Conservation (phyloP, 1,139 yeast species). For the Yamadazyma triangularis region DNA sequence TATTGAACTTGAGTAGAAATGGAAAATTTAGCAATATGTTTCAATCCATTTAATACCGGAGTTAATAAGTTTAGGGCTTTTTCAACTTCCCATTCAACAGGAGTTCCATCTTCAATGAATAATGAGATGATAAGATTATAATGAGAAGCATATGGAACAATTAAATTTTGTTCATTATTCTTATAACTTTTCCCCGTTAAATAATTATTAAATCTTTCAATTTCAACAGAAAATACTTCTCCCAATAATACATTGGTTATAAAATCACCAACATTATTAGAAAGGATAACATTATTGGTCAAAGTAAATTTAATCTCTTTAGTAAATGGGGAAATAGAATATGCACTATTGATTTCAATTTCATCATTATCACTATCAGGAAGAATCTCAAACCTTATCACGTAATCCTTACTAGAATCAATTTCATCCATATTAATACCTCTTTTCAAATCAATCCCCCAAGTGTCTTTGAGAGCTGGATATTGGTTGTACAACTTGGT, state of each 20-base stretch:
- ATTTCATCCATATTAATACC: slow-evolving; percentile 6
- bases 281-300: slow-evolving; percentile 22
- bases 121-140: slow-evolving; percentile 66
- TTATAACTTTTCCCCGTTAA: slow-evolving; percentile 10
- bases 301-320: slow-evolving; percentile 24
- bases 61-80: slow-evolving; percentile 19
- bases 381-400: slow-evolving; percentile 18
- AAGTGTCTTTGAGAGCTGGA: slow-evolving; percentile 21
- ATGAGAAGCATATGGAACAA: slow-evolving; percentile 54
- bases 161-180: slow-evolving; percentile 21
- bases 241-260: slow-evolving; percentile 30
- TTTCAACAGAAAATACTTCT: slow-evolving; percentile 33
- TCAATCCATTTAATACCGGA: slow-evolving; percentile 28
- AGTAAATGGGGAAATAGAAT: slow-evolving; percentile 31
- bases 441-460: slow-evolving; percentile 25
- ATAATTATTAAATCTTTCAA: slow-evolving; percentile 18
- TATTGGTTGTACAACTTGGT: slow-evolving; percentile 14
- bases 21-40: slow-evolving; percentile 62
- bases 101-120: slow-evolving; percentile 37
- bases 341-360: slow-evolving; percentile 14
- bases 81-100: slow-evolving; percentile 38
- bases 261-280: slow-evolving; percentile 29
- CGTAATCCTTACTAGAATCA: slow-evolving; percentile 14
- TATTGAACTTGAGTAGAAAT: slow-evolving; percentile 78
- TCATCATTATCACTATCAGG: slow-evolving; percentile 11